These are phyloP conservation scores for Neurospora hispaniola DNA, from an alignment of 495 filamentous ascomycete genomes.

Conservation along the genomic window DNA sequence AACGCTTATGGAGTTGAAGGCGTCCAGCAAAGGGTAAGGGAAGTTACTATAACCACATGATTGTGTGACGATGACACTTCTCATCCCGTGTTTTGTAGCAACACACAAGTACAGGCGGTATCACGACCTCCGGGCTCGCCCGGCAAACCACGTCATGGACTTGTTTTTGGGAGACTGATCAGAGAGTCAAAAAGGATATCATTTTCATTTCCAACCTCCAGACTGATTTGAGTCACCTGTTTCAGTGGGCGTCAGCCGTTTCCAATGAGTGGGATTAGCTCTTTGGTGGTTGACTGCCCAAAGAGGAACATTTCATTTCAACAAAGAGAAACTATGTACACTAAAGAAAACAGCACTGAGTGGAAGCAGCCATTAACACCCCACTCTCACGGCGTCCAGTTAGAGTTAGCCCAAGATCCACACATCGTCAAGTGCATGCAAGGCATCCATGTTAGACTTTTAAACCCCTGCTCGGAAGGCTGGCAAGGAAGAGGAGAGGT, in stretches of 20 bases:
- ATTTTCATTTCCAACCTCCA: not conserved
- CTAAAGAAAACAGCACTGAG: too few relatives aligned
- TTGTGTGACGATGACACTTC: not conserved
- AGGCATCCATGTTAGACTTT: constrained; percentile 14
- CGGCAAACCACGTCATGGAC: not conserved
- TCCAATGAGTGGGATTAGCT: not conserved
- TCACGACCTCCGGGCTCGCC: not conserved
- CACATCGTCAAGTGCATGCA: constrained; percentile 20
- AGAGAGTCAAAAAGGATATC: not conserved
- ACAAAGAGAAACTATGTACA: not conserved
- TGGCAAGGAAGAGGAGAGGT: constrained; percentile 2
- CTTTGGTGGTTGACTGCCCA: not conserved
- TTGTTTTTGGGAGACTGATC: not conserved
- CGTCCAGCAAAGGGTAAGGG: not conserved
- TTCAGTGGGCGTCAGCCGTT: not conserved
- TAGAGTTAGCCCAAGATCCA: too few relatives aligned
- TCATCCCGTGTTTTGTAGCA: not conserved
- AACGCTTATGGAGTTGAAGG: not conserved
- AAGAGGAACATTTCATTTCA: not conserved
- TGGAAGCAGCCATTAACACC: too few relatives aligned
- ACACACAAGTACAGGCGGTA: not conserved
- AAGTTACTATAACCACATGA: not conserved
- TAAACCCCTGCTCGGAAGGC: constrained; percentile 12
- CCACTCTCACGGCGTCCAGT: too few relatives aligned
- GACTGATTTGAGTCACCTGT: not conserved